A percentile compares a stretch with the other conserved stretches of the same genome.
Evolutionary conservation across 2,329 filamentous ascomycete genomes (phyloP).

Genomic region (Penicillium sp.): DNA sequence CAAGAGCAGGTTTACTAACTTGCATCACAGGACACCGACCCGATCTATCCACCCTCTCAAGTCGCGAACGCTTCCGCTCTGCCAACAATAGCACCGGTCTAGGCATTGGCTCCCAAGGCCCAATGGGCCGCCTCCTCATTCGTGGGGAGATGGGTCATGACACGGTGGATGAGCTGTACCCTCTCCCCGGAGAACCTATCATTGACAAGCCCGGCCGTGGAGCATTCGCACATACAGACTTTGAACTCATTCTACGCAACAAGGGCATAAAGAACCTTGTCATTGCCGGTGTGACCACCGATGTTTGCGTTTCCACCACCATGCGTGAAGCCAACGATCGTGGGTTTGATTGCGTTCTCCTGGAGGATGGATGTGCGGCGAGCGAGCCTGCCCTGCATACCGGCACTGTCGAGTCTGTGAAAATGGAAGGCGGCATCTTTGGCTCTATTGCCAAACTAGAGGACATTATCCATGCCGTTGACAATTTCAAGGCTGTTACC

Average conservation of each 20-base stretch:
- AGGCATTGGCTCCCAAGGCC: conserved; percentile 59
- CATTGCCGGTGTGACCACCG: conserved; percentile 59
- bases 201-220: conserved; percentile 61
- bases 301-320: conserved; percentile 60
- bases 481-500: conserved; percentile 46
- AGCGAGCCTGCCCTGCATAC: conserved; percentile 46
- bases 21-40: conserved; percentile 48
- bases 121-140: conserved; percentile 62
- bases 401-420: conserved; percentile 48
- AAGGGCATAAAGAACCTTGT: conserved; percentile 59
- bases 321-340: conserved; percentile 62
- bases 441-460: conserved; percentile 44
- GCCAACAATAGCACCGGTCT: conserved; percentile 55
- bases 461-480: conserved; percentile 46
- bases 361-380: conserved; percentile 55
- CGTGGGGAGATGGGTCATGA: conserved; percentile 63
- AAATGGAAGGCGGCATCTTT: conserved; percentile 54
- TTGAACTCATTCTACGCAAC: conserved; percentile 56
- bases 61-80: conserved; percentile 59
- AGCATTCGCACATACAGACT: conserved; percentile 59
- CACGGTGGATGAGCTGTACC: conserved; percentile 59
- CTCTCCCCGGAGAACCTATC: conserved; percentile 52
- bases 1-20: conserved; percentile 12
- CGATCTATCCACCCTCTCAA: conserved; percentile 60
- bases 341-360: conserved; percentile 58